phyloP scores from a whole-genome alignment of 139 green algal species.

The Chlorella vulgaris region DNA sequence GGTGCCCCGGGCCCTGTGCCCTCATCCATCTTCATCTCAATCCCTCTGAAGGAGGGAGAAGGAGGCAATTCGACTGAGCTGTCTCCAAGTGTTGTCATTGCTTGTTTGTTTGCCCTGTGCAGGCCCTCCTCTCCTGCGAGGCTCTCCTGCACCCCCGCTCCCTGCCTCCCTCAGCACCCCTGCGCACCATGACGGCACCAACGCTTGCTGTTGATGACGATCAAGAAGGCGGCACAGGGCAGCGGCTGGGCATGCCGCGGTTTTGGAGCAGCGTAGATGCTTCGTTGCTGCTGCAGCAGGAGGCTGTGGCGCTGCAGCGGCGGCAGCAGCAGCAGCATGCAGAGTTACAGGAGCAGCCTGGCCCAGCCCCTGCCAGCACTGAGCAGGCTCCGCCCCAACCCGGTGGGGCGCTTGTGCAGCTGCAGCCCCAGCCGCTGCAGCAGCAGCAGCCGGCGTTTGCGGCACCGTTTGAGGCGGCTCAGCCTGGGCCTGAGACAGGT shows the following conservation, averaged over 20 bases:
- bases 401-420: not conserved
- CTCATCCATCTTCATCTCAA: too few species aligned
- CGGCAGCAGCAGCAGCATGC: not conserved
- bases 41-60: too few species aligned
- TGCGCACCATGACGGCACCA: not conserved
- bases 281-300: constrained; percentile 18
- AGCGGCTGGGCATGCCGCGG: constrained; percentile 40
- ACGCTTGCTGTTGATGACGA: not conserved
- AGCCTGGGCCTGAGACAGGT: too few species aligned
- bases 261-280: constrained; percentile 47
- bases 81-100: too few species aligned
- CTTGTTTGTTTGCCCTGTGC: not conserved
- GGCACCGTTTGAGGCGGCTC: not conserved
- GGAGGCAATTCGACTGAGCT: too few species aligned
- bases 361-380: not conserved
- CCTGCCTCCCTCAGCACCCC: constrained; percentile 2
- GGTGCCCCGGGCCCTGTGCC: too few species aligned
- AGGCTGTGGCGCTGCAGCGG: not conserved
- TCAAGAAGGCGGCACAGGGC: constrained; percentile 2
- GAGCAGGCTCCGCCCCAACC: too few species aligned
- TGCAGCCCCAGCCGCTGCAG: not conserved
- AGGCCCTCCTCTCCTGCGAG: constrained; percentile 46
- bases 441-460: not conserved
- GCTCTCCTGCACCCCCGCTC: constrained; percentile 53
- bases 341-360: not conserved